Conservation (phyloP, 768 basidiomycete genomes). For the Tricholoma flavovirens region DNA sequence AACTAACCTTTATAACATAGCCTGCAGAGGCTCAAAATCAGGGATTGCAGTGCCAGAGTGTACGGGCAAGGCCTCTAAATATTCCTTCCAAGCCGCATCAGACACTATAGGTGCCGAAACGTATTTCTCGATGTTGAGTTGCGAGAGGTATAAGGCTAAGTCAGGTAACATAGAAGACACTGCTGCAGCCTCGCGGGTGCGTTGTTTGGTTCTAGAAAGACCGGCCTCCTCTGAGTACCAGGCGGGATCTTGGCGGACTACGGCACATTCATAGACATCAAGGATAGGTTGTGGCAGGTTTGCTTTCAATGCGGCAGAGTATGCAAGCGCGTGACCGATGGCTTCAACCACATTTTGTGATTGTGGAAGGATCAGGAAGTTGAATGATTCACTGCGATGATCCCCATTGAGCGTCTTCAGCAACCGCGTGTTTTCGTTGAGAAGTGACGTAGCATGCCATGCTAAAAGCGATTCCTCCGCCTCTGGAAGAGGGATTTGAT, state of each 20-base stretch:
- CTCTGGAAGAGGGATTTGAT: slow-evolving; percentile 44
- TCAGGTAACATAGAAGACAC: slow-evolving; percentile 39
- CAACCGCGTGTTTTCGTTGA: slow-evolving; percentile 41
- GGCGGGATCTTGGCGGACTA: slow-evolving; percentile 48
- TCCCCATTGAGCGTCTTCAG: slow-evolving; percentile 31
- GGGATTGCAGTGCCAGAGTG: slow-evolving; percentile 38
- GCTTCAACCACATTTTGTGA: slow-evolving; percentile 49
- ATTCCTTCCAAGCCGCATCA: slow-evolving; percentile 44
- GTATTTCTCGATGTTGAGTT: slow-evolving; percentile 43
- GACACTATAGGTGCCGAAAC: slow-evolving; percentile 50
- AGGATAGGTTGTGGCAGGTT: slow-evolving; percentile 43
- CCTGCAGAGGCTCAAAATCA: slow-evolving; percentile 33
- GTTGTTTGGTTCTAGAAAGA: slow-evolving; percentile 42
- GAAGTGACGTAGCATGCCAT: slow-evolving; percentile 38
- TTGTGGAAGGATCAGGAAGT: slow-evolving; percentile 50
- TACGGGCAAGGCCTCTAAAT: slow-evolving; percentile 33
- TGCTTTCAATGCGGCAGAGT: slow-evolving; percentile 43
- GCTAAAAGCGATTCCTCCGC: slow-evolving; percentile 48
- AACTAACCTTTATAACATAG: slow-evolving; percentile 30
- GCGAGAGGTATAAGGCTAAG: slow-evolving; percentile 34
- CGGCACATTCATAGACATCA: slow-evolving; percentile 49
- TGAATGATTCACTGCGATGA: slow-evolving; percentile 48
- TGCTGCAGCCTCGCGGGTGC: slow-evolving; percentile 41
- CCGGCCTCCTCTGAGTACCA: slow-evolving; percentile 55
- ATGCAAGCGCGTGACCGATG: slow-evolving; percentile 60